These are phyloP conservation scores for Yamadazyma tumulicola DNA, from an alignment of 805 yeast species.

Conservation along the genomic window DNA sequence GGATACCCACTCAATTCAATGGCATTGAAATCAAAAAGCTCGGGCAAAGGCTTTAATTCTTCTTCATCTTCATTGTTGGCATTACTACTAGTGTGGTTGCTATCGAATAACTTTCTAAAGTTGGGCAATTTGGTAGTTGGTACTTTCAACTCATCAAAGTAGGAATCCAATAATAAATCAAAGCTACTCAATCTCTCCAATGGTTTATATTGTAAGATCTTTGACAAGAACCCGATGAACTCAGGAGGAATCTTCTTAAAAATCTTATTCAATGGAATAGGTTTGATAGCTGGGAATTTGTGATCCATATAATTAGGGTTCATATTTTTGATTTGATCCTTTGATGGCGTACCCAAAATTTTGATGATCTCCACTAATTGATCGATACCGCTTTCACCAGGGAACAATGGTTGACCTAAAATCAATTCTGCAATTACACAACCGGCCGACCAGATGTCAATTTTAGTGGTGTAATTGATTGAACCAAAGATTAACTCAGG, in stretches of 20 bases:
- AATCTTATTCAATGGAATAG: conserved; percentile 67
- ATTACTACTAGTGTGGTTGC: conserved; percentile 30
- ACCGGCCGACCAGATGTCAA: conserved; percentile 96
- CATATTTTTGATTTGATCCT: conserved; percentile 90
- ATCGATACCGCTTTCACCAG: conserved; percentile 97
- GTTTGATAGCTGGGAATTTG: conserved; percentile 84
- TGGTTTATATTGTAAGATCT: conserved; percentile 68
- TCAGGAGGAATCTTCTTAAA: conserved; percentile 55
- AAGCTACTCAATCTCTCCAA: conserved; percentile 57
- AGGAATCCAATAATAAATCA: conserved; percentile 48
- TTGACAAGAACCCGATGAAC: conserved; percentile 53
- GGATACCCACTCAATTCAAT: conserved; percentile 50
- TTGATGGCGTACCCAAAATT: conserved; percentile 91
- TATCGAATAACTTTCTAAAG: conserved; percentile 40
- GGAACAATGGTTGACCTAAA: conserved; percentile 94
- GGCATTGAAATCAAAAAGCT: conserved; percentile 48
- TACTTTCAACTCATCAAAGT: conserved; percentile 52
- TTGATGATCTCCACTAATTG: conserved; percentile 96
- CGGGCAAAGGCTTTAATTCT: conserved; percentile 43
- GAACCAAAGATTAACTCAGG: conserved; percentile 98
- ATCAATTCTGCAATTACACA: conserved; percentile 97
- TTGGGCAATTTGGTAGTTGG: conserved; percentile 37
- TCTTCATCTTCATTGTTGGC: conserved; percentile 41
- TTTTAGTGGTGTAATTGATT: conserved; percentile 91
- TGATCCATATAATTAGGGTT: conserved; percentile 97